Conservation (phyloP, 805 yeast genomes). For the Starmerella khaoyaiensis region DNA sequence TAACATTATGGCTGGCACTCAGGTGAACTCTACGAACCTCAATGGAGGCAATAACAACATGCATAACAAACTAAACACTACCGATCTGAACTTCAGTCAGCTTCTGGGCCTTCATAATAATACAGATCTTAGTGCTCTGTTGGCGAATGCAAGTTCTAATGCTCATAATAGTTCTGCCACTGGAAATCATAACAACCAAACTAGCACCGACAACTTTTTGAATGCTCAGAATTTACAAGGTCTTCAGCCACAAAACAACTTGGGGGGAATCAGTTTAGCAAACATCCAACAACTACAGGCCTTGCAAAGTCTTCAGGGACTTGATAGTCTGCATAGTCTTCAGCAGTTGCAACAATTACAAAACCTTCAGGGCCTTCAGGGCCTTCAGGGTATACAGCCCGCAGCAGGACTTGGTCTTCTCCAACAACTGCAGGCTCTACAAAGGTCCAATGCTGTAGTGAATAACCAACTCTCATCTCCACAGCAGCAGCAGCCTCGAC, state of each 20-base stretch:
- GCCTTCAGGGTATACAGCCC: conserved; percentile 13
- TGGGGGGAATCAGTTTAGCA: conserved; percentile 2
- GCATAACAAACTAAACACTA: background rate
- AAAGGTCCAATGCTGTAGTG: conserved; percentile 1
- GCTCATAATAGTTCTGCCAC: background rate
- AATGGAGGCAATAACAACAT: background rate
- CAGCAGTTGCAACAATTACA: conserved; percentile 8
- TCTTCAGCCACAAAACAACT: background rate
- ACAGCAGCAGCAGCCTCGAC: conserved; percentile 4
- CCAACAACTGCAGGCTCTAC: conserved; percentile 14
- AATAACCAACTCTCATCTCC: too few relatives aligned
- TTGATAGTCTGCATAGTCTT: conserved; percentile 8
- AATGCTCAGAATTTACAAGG: conserved; percentile 3
- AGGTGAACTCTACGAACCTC: too few relatives aligned
- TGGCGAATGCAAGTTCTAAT: background rate
- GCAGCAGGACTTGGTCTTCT: conserved; percentile 15
- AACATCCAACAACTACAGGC: conserved; percentile 10
- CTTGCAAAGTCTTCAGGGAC: conserved; percentile 12
- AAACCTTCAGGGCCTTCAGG: conserved; percentile 9
- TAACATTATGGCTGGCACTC: too few relatives aligned
- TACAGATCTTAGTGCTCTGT: background rate
- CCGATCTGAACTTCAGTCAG: background rate
- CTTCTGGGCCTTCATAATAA: conserved; percentile 4
- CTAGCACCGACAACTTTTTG: too few relatives aligned
- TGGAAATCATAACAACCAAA: background rate